phyloP scores from a whole-genome alignment of 1,284 basidiomycete species.

The Moniliella sp. region DNA sequence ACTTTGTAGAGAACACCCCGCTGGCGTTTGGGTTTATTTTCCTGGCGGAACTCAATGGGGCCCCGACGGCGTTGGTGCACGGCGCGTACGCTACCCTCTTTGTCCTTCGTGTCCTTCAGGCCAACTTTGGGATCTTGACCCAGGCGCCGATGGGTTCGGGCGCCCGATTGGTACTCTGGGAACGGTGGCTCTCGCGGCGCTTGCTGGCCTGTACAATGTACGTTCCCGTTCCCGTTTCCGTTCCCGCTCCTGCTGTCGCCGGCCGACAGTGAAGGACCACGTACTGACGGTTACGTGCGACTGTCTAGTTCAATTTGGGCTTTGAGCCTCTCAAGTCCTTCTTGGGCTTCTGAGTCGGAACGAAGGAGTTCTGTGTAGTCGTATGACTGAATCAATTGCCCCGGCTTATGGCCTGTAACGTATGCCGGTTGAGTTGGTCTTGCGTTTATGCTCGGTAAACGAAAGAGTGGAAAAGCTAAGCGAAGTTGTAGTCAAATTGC shows the following conservation, averaged over 20 bases:
- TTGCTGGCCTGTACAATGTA: constrained; percentile 29
- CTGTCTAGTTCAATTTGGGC: constrained; percentile 25
- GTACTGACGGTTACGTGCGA: too few relatives aligned
- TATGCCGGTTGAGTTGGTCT: too few relatives aligned
- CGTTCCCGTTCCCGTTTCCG: constrained; percentile 3
- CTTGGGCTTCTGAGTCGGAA: too few relatives aligned
- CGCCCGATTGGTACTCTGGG: constrained; percentile 13
- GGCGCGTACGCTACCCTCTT: constrained; percentile 28
- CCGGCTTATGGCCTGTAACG: too few relatives aligned
- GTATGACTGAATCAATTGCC: too few relatives aligned
- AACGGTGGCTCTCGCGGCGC: constrained; percentile 14
- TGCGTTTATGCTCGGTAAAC: too few relatives aligned
- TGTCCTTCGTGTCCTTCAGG: constrained; percentile 21
- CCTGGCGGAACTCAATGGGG: constrained; percentile 33
- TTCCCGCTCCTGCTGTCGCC: too few relatives aligned
- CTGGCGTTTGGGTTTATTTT: constrained; percentile 30
- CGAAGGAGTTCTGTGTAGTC: too few relatives aligned
- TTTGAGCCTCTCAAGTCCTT: constrained; percentile 32
- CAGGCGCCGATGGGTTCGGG: constrained; percentile 5
- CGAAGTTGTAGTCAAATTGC: too few relatives aligned
- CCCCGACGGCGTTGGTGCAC: constrained; percentile 29
- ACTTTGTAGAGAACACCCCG: constrained; percentile 26
- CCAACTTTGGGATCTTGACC: constrained; percentile 12
- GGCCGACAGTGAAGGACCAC: not conserved
- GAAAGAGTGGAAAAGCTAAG: too few relatives aligned